Percentiles rank a stretch among this genome's conserved stretches.
Conservation (phyloP, 2,329 filamentous ascomycete species). For the Beauveria sp. region DNA sequence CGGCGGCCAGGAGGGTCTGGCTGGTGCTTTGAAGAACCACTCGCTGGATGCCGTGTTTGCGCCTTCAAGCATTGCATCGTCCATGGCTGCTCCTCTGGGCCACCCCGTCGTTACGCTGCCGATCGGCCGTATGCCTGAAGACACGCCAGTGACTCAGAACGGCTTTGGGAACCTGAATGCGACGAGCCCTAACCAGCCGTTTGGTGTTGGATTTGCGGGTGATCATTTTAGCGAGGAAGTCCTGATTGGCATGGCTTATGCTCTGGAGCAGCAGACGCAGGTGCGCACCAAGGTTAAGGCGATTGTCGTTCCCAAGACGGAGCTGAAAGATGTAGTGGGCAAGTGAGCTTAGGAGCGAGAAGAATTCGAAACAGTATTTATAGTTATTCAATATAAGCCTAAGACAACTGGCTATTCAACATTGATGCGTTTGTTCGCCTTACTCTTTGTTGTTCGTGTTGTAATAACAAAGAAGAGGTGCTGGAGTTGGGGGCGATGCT, state of each 20-base stretch:
- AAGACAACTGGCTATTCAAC: background rate
- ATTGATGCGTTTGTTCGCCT: no score
- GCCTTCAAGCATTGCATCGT: constrained; percentile 34
- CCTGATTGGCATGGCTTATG: constrained; percentile 58
- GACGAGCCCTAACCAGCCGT: constrained; percentile 48
- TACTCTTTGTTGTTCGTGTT: no score
- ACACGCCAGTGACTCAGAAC: constrained; percentile 38
- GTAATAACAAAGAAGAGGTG: no score
- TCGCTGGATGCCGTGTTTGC: constrained; percentile 53
- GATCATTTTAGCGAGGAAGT: constrained; percentile 49
- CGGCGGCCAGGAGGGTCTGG: constrained; percentile 48
- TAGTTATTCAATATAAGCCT: background rate
- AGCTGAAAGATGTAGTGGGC: constrained; percentile 21
- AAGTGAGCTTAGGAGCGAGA: background rate
- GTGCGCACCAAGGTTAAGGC: constrained; percentile 21
- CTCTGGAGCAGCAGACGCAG: constrained; percentile 54
- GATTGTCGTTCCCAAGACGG: constrained; percentile 23
- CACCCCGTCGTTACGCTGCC: constrained; percentile 55
- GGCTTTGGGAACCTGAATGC: constrained; percentile 41
- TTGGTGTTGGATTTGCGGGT: constrained; percentile 57
- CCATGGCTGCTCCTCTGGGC: constrained; percentile 48
- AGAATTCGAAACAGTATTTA: background rate
- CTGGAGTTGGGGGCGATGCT: no score
- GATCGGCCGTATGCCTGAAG: constrained; percentile 48
- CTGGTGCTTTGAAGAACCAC: constrained; percentile 46